Base-by-base conservation (phyloP, 495 filamentous ascomycete genomes). In the Bacidia gigantensis region DNA sequence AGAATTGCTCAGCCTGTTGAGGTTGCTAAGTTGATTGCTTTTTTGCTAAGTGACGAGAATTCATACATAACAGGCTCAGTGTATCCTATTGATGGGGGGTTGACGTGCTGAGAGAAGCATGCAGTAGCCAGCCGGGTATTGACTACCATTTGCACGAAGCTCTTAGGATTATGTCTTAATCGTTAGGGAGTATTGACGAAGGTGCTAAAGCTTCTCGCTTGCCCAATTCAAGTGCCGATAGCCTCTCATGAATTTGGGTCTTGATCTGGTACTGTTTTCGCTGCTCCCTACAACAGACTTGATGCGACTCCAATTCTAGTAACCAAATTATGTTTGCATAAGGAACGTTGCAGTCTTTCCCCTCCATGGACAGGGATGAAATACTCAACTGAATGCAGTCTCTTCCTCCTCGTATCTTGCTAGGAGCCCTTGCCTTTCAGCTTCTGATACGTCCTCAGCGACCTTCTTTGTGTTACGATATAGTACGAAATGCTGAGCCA, bases 401-500 rank as follows among this genome's bases (percentile, higher is more conserved):
- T 12, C 39, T 20, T 58, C 52, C 24, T n/a, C 53, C 3, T 50
- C 41, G 35, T 57, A 29, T 21, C 24, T 56, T 11, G 41, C 41
- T n/a, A 59, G 26, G 10, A 59, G 29, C 1, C 38, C 41, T 49
- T 43, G 21, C 25, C 51, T 41, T 21, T 54, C 53, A 17, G 18
- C 42, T 11, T 53, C 50, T 23, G 44, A 23, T 17, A 38, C 64
- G 7, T 57, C 53, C 11, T 40, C 26, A 49, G 61, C 41, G 11
- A 35, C 41, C 2, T 65, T 59, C 17, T 48, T 46, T 21, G 60
- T 56, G 38, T 64, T 58, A 25, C 64, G 70, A 63, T 93, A 95
- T 3, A 93, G 66, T 22, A 86, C 67, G 61, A 87, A 96, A 69
- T 97, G 92, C 66, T 98, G 92, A 17, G 73, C 62, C 43, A 95